These are phyloP conservation scores for Candida glaebosa DNA, from an alignment of 805 yeast species.

Conservation along the genomic window DNA sequence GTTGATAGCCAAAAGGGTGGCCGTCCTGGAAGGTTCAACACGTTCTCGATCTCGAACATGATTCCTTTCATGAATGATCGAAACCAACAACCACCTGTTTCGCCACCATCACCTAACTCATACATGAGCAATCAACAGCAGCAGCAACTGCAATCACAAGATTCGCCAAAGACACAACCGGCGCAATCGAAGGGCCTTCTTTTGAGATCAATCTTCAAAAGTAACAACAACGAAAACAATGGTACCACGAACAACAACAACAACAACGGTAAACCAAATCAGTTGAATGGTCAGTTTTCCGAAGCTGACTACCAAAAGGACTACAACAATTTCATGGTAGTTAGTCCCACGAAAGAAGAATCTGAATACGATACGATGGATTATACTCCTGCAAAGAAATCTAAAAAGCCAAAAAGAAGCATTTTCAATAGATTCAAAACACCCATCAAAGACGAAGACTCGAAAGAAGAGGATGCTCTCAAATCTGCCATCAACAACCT, in stretches of 20 bases:
- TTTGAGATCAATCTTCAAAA: slow-evolving; percentile 1
- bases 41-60: slow-evolving; percentile 35
- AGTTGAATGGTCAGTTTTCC: neutral
- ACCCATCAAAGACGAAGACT: slow-evolving; percentile 14
- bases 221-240: slow-evolving; percentile 3
- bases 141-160: slow-evolving; percentile 1
- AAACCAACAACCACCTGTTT: slow-evolving; percentile 16
- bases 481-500: neutral
- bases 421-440: slow-evolving; percentile 39
- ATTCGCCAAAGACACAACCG: slow-evolving; percentile 3
- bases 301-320: slow-evolving; percentile 1
- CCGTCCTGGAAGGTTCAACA: slow-evolving; percentile 8
- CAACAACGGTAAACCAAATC: neutral
- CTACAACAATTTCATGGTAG: slow-evolving; percentile 15
- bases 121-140: slow-evolving; percentile 12
- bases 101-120: slow-evolving; percentile 13
- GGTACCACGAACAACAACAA: neutral
- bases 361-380: slow-evolving; percentile 15
- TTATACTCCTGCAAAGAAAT: slow-evolving; percentile 20
- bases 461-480: neutral
- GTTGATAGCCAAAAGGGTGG: slow-evolving; percentile 25
- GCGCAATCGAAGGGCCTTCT: slow-evolving; percentile 4
- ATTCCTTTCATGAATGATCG: slow-evolving; percentile 40
- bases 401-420: slow-evolving; percentile 30
- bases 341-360: slow-evolving; percentile 21